Conservation (phyloP, 179 eudicot species). For the Vitellaria paradoxa region DNA sequence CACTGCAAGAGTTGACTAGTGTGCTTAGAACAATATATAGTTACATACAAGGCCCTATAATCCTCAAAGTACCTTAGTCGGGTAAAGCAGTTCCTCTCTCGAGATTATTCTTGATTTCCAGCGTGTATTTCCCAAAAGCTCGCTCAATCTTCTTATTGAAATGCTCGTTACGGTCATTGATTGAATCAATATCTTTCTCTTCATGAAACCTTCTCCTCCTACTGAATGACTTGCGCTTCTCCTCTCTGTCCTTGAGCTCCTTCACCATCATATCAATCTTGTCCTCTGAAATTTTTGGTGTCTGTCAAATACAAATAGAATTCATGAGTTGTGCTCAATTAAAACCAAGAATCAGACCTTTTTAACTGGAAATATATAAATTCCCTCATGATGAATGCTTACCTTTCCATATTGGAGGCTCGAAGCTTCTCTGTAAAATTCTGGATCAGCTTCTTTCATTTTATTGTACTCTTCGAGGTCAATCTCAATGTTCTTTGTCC, state of each 20-base stretch:
- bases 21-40: background rate
- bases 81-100: constrained; percentile 99
- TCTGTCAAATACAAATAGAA: constrained; percentile 32
- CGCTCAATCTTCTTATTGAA: constrained; percentile 98
- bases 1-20: background rate
- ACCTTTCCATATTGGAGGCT: constrained; percentile 98
- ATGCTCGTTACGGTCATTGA: constrained; percentile 96
- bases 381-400: constrained; percentile 13
- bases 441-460: constrained; percentile 90
- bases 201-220: constrained; percentile 85
- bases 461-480: constrained; percentile 72
- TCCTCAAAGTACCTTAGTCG: constrained; percentile 41
- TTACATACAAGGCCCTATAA: background rate
- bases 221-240: constrained; percentile 75
- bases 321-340: background rate
- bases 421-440: constrained; percentile 88
- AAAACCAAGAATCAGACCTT: background rate
- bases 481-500: constrained; percentile 66
- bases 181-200: constrained; percentile 92
- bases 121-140: constrained; percentile 89
- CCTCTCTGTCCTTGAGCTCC: constrained; percentile 89
- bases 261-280: constrained; percentile 84
- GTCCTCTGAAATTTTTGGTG: constrained; percentile 72
- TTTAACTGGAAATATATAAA: background rate
- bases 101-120: constrained; percentile 95